Conservation (phyloP, 176 grass and related monocot genomes). For the Carex littledalei region DNA sequence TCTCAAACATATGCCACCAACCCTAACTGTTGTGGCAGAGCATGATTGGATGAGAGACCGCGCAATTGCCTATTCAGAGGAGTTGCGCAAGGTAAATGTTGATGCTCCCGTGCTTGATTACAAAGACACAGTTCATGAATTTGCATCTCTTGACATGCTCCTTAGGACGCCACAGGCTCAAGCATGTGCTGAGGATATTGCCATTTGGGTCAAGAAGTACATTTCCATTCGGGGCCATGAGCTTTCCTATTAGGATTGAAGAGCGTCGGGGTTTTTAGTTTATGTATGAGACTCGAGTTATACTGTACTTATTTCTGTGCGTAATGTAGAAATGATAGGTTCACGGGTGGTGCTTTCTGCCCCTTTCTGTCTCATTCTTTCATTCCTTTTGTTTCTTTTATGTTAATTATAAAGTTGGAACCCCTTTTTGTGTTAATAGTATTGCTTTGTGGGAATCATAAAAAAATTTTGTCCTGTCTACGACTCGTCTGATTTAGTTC, state of each 20-base stretch:
- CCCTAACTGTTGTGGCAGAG: conserved; percentile 75
- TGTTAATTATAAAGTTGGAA: neutral
- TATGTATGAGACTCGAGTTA: conserved; percentile 29
- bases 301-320: conserved; percentile 20
- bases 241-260: conserved; percentile 75
- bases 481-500: neutral
- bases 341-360: conserved; percentile 29
- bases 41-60: conserved; percentile 98
- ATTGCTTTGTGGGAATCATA: conserved; percentile 6
- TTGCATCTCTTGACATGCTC: conserved; percentile 84
- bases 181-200: conserved; percentile 79
- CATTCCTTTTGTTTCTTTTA: conserved; percentile 52
- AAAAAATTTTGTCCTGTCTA: neutral
- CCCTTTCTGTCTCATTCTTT: conserved; percentile 64
- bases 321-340: conserved; percentile 23
- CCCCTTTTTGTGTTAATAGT: conserved; percentile 10
- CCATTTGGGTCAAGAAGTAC: conserved; percentile 96
- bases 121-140: conserved; percentile 80
- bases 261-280: conserved; percentile 29
- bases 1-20: conserved; percentile 78
- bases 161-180: conserved; percentile 82
- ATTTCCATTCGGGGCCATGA: conserved; percentile 86
- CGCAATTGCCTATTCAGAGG: conserved; percentile 84
- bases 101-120: conserved; percentile 82
- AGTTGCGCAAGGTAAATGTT: conserved; percentile 83